A percentile compares a stretch with the other conserved stretches of the same genome.
Conservation (phyloP, 768 basidiomycete species). For the Mycena belliarum region DNA sequence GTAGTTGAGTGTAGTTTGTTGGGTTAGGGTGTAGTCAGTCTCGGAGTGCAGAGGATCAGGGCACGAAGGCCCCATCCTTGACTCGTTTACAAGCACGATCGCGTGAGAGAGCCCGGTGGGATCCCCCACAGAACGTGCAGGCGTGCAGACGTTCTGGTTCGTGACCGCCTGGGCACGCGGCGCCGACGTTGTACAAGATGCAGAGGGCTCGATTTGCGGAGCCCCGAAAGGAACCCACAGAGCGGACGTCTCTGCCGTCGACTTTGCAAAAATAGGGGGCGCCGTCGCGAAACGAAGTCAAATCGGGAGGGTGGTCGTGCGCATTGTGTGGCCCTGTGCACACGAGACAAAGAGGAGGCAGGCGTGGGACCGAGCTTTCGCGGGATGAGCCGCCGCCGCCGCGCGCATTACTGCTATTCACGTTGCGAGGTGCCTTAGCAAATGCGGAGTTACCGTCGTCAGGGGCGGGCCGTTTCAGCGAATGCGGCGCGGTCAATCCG, state of each 20-base stretch:
- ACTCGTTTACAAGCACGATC: background rate
- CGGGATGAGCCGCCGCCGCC: background rate
- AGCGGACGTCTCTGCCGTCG: background rate
- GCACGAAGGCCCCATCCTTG: background rate
- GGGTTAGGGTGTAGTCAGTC: background rate
- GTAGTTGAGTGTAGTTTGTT: background rate
- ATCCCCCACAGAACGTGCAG: slow-evolving; percentile 21
- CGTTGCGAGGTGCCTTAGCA: background rate
- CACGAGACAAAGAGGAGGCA: slow-evolving; percentile 5
- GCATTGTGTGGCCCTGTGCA: background rate
- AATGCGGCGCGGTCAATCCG: no score
- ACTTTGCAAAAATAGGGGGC: background rate
- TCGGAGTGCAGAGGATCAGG: background rate
- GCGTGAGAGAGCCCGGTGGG: slow-evolving; percentile 10
- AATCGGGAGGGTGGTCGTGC: background rate
- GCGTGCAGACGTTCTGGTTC: slow-evolving; percentile 6
- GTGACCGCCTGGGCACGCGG: background rate
- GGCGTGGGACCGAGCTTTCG: background rate
- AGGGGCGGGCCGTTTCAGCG: background rate
- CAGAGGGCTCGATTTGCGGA: background rate
- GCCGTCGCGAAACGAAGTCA: slow-evolving; percentile 6
- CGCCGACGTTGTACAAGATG: slow-evolving; percentile 9
- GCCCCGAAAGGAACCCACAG: background rate
- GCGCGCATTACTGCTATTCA: background rate
- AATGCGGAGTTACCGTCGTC: background rate